phyloP scores from a whole-genome alignment of 768 basidiomycete genomes.

The Tricholomella constricta region DNA sequence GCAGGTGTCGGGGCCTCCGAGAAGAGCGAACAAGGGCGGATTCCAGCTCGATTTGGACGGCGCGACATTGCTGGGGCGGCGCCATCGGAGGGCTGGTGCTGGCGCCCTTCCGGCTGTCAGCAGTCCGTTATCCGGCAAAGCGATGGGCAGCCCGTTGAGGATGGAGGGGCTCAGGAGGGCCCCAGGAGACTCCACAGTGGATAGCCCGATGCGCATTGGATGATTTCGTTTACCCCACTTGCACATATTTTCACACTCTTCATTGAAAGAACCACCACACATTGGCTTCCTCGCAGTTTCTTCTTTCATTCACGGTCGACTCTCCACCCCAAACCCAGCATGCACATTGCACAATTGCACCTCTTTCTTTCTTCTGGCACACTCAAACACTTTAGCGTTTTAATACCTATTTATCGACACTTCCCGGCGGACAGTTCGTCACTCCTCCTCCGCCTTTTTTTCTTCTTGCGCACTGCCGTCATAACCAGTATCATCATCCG shows the following conservation, averaged over 20 bases:
- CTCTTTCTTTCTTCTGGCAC: not conserved
- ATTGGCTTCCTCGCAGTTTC: not conserved
- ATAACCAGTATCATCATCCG: no score
- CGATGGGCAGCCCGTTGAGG: constrained; percentile 25
- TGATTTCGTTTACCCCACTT: not conserved
- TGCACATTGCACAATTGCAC: not conserved
- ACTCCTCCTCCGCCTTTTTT: not conserved
- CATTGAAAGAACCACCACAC: not conserved
- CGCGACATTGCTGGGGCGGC: constrained; percentile 82
- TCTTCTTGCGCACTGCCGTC: not conserved
- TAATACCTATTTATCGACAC: constrained; percentile 14
- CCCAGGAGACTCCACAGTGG: constrained; percentile 16
- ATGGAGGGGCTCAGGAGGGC: constrained; percentile 27
- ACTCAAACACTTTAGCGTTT: constrained; percentile 1
- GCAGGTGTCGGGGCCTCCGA: no score
- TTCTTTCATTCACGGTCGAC: not conserved
- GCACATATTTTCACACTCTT: not conserved
- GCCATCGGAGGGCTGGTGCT: constrained; percentile 45
- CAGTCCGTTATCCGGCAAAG: constrained; percentile 38
- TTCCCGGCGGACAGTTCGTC: constrained; percentile 7
- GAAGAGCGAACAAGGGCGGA: constrained; percentile 20
- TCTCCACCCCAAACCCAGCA: not conserved
- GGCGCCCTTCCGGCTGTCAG: constrained; percentile 25
- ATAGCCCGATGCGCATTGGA: constrained; percentile 25
- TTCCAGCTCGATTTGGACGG: constrained; percentile 89